Base-by-base conservation (phyloP, 1,284 basidiomycete genomes). In the Microbotryum intermedium region DNA sequence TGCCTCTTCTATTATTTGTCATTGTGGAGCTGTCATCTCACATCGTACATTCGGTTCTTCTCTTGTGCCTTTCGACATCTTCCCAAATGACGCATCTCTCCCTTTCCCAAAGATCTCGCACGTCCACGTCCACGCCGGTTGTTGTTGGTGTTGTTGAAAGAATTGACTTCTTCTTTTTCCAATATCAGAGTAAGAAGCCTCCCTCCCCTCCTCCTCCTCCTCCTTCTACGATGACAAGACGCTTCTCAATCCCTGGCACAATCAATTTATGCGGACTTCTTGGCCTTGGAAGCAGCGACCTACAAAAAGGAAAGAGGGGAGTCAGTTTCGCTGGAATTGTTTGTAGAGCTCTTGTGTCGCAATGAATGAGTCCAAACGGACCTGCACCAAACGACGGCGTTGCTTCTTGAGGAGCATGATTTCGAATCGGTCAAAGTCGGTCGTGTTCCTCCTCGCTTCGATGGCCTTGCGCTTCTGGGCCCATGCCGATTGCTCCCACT, bases 341-440 rank as follows among this genome's bases (percentile, higher is more conserved):
- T 52, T 58, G 47, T 16, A 6, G n/a, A 18, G 11, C 10, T 8
- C 21, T 25, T 13, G 9, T 7, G 49, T 34, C 16, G 18, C 9
- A 50, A 30, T 2, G 6, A 4, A 46, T 16, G 29, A 46, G 28
- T 21, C 23, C 25, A 34, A 10, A 57, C 60, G 39, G 21, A 67
- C 65, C 50, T 61, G 60, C 55, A 76, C 70, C 49, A 77, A 68
- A 69, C 76, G 76, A 65, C 78, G 72, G 69, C 79, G 75, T 70
- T 77, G 73, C 75, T 78, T 77, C 79, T 81, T 81, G 72, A 79
- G 76, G 67, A 79, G 73, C 73, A 76, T 75, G 69, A 81, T 74
- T 72, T 79, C 73, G 78, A 97, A 82, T 62, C 94, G 84, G 70
- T 87, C 88, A 77, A 98, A 97, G 80, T 98, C 94, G 76, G 83